A percentile compares a stretch with the other conserved stretches of the same genome.
phyloP scores from a whole-genome alignment of 306 rosid species.

The Lotus japonicus region DNA sequence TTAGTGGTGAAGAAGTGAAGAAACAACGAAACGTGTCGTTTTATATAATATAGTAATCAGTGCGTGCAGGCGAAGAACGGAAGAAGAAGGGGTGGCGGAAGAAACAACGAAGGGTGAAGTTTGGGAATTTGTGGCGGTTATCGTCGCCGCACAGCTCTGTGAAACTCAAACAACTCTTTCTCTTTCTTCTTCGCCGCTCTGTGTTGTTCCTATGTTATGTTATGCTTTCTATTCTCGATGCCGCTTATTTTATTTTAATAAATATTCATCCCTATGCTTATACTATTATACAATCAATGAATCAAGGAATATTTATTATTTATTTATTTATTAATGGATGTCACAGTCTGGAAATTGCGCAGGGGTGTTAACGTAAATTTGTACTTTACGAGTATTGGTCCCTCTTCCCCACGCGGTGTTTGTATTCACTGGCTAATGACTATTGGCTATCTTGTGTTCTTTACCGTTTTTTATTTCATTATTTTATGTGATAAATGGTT shows the following conservation, averaged over 20 bases:
- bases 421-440: constrained; percentile 36
- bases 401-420: constrained; percentile 43
- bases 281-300: too few species aligned
- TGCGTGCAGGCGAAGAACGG: too few species aligned
- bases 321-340: too few species aligned
- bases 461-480: background rate
- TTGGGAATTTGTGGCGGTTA: constrained; percentile 29
- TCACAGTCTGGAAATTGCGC: too few species aligned
- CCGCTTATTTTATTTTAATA: background rate
- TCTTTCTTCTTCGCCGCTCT: background rate
- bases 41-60: background rate
- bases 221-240: background rate
- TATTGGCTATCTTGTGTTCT: background rate
- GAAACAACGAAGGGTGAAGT: constrained; percentile 1
- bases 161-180: constrained; percentile 19
- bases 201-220: background rate
- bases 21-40: background rate
- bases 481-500: background rate
- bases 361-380: constrained; percentile 20
- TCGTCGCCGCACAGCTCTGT: constrained; percentile 19
- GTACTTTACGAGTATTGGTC: background rate
- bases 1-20: constrained; percentile 10
- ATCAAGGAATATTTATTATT: background rate
- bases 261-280: too few species aligned
- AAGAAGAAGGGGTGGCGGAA: background rate